These are phyloP conservation scores for Ricinus communis DNA, from an alignment of 345 rosid species.

Conservation along the genomic window DNA sequence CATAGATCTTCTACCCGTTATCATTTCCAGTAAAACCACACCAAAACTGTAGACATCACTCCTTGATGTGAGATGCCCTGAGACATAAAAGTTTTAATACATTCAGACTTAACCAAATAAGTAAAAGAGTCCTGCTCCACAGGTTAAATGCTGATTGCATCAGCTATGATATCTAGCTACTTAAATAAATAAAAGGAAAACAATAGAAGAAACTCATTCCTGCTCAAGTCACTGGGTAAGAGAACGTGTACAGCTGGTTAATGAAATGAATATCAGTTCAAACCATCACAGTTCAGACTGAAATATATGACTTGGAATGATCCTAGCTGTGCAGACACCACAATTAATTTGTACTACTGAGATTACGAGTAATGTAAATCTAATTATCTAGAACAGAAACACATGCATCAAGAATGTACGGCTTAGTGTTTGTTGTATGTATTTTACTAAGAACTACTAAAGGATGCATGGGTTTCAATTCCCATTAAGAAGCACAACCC, in stretches of 20 bases:
- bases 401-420: neutral
- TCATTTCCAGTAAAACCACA: constrained; percentile 86
- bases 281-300: neutral
- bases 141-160: neutral
- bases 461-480: too few relatives aligned
- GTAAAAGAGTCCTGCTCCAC: neutral
- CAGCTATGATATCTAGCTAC: neutral
- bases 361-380: neutral
- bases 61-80: constrained; percentile 91
- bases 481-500: too few relatives aligned
- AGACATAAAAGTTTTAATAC: constrained; percentile 1
- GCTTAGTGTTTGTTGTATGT: neutral
- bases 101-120: constrained; percentile 6
- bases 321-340: neutral
- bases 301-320: neutral
- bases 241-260: neutral
- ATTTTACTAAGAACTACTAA: too few relatives aligned
- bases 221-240: neutral
- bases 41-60: constrained; percentile 97
- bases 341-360: neutral
- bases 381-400: neutral
- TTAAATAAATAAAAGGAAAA: neutral
- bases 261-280: neutral
- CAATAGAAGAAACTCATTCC: neutral
- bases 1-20: constrained; percentile 95